Conservation (phyloP, 495 filamentous ascomycete species). For the Alectoria sarmentosa region DNA sequence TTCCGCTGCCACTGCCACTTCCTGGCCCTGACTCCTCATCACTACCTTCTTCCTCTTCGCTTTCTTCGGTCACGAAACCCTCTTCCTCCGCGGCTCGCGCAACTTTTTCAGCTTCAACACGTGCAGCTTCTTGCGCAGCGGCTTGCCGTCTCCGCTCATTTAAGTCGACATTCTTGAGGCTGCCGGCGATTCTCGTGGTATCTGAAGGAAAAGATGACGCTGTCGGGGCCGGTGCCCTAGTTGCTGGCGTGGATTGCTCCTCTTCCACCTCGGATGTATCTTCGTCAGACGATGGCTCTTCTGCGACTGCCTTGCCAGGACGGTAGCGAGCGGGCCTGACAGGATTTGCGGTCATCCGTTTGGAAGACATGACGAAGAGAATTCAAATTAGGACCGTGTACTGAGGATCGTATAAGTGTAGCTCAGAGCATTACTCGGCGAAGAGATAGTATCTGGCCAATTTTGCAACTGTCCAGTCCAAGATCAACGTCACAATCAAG, state of each 20-base stretch:
- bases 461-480: conserved; percentile 3
- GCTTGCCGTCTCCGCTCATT: conserved; percentile 42
- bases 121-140: conserved; percentile 42
- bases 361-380: conserved; percentile 61
- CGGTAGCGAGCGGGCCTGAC: conserved; percentile 74
- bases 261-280: conserved; percentile 50
- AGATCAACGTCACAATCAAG: neutral
- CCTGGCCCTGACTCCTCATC: conserved; percentile 36
- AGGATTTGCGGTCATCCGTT: conserved; percentile 94
- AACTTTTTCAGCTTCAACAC: conserved; percentile 25
- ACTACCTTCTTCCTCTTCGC: conserved; percentile 45
- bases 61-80: conserved; percentile 64
- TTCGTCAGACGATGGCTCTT: conserved; percentile 53
- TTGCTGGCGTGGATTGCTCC: conserved; percentile 30
- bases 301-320: conserved; percentile 71
- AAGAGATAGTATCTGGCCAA: neutral
- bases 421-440: neutral
- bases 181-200: conserved; percentile 50
- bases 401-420: neutral
- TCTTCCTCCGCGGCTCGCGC: conserved; percentile 52
- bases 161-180: conserved; percentile 62
- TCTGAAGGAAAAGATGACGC: conserved; percentile 45
- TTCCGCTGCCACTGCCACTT: conserved; percentile 29
- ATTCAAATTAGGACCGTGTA: neutral
- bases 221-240: conserved; percentile 49